phyloP scores from a whole-genome alignment of 371 early-diverging fungal genomes.

The Mortierella sp. region DNA sequence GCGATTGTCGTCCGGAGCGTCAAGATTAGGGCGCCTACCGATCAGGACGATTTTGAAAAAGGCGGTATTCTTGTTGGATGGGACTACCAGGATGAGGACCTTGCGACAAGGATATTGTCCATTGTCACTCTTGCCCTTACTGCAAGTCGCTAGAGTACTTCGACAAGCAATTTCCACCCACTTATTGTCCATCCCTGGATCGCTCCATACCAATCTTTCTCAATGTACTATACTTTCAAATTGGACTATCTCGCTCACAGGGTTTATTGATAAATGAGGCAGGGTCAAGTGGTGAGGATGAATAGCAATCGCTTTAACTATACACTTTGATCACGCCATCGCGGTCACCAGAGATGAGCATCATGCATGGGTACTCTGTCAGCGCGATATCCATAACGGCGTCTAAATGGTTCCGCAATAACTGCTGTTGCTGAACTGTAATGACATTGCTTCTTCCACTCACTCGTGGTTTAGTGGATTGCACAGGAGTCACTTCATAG shows the following conservation, averaged over 20 bases:
- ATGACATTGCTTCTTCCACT: constrained; percentile 45
- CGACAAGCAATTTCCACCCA: neutral
- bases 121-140: constrained; percentile 45
- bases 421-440: constrained; percentile 62
- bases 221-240: neutral
- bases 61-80: constrained; percentile 53
- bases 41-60: constrained; percentile 29
- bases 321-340: constrained; percentile 86
- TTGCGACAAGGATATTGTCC: constrained; percentile 52
- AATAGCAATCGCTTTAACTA: neutral
- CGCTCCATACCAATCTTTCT: neutral
- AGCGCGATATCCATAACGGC: constrained; percentile 76
- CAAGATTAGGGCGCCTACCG: constrained; percentile 37
- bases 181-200: neutral
- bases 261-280: neutral
- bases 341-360: constrained; percentile 81
- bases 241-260: neutral
- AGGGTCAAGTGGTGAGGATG: too few species aligned
- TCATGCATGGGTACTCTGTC: constrained; percentile 80
- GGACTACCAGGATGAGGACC: constrained; percentile 57
- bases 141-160: constrained; percentile 16
- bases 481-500: constrained; percentile 59
- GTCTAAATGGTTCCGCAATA: constrained; percentile 76
- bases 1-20: constrained; percentile 33
- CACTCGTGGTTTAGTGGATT: constrained; percentile 33